Conservation (phyloP, 306 rosid species). For the Fagus sylvatica region DNA sequence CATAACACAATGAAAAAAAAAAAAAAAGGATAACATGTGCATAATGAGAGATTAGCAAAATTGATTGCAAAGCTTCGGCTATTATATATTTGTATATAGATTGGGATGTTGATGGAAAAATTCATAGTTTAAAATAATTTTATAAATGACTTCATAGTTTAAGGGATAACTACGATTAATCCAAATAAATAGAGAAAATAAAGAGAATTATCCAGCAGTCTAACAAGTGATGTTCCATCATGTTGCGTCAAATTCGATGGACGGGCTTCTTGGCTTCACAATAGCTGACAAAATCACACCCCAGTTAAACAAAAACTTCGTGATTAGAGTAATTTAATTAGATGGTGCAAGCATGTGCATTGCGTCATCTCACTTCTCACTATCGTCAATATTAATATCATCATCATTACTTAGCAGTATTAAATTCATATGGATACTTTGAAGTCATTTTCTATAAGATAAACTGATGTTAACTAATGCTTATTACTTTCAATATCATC, state of each 20-base stretch:
- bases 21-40: too few relatives aligned
- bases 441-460: background rate
- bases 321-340: background rate
- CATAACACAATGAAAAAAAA: too few relatives aligned
- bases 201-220: background rate
- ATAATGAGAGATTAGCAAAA: too few relatives aligned
- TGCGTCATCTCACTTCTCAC: too few relatives aligned
- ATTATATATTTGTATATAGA: too few relatives aligned
- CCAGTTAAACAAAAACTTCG: background rate
- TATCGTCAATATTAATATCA: too few relatives aligned
- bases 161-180: too few relatives aligned
- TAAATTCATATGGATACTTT: background rate
- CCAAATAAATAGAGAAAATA: background rate
- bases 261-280: background rate
- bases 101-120: too few relatives aligned
- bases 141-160: too few relatives aligned
- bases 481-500: background rate
- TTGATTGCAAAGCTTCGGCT: too few relatives aligned
- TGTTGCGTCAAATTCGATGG: background rate
- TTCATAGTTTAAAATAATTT: too few relatives aligned
- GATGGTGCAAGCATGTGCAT: background rate
- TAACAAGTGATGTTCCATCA: background rate
- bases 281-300: background rate
- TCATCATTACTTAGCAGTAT: background rate
- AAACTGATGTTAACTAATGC: background rate